Evolutionary conservation across 169 alveolate species (phyloP), one percentile per base, ranked within the genome.

Genomic region (Cryptosporidium bovis): DNA sequence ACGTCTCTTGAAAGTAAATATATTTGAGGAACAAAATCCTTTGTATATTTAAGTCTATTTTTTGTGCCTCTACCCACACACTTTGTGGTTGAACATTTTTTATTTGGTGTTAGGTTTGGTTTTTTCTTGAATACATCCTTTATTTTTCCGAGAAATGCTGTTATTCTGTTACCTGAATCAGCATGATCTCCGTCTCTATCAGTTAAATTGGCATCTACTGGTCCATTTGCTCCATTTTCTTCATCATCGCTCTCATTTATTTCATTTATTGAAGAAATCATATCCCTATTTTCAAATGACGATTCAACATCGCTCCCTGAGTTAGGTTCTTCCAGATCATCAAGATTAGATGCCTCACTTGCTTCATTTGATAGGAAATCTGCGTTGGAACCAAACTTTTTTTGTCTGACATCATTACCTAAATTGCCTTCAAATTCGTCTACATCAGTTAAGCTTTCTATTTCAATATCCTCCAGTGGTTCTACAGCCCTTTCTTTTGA

Each of bases 401-500:
- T 18, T 62, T 33, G 68, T 62, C 31, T 27, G 27, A 62, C 15
- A 62, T 62, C 46, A 62, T 27, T 24, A 27, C 13, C 34, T 27
- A 55, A 24, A 2, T 31, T 16, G 0, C 56, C 83, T 0, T 69
- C 83, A 33, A 18, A 18, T 50, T 56, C 83, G 15, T 46, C 65
- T 15, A 10, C 65, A 2, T 69, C 83, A 2, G 65, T 33, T 51
- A 69, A 4, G 16, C 55, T 64, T 33, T 67, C 82, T 3, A 67
- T 67, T 3, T 69, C 67, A 53, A 69, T 56, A 29, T 51, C 56
- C 20, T 69, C 83, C 34, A 69, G 51, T 15, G 83, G 67, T 33
- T 51, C 15, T 6, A 69, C 83, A 5, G 83, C 83, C 18, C 8
- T 69, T 40, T 69, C 83, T 10, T 31, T 34, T 8, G 66, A 53